Conservation (phyloP, 495 filamentous ascomycete genomes). For the Cladorrhinum samala region DNA sequence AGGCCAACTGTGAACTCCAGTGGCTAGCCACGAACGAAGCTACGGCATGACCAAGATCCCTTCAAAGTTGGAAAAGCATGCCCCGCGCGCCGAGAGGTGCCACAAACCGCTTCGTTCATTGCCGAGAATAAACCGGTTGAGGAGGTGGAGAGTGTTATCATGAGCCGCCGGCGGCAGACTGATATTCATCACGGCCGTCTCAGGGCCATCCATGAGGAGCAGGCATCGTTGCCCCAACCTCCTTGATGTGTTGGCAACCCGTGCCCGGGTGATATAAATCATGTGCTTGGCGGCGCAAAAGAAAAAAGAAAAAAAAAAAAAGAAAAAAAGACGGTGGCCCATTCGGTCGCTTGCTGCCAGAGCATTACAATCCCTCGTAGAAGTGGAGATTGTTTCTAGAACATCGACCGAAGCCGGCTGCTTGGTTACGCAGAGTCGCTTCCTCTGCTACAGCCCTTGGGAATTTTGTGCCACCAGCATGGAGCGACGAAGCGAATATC, state of each 20-base stretch:
- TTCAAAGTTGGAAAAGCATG: background rate
- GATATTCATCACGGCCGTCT: too few species aligned
- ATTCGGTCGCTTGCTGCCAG: too few species aligned
- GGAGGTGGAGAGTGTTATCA: too few species aligned
- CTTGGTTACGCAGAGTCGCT: conserved; percentile 20
- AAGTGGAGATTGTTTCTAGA: conserved; percentile 20
- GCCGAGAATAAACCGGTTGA: too few species aligned
- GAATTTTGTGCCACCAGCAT: background rate
- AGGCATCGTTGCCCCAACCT: background rate
- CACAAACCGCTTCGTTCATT: too few species aligned
- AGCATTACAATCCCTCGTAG: background rate
- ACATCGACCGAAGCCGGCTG: conserved; percentile 16
- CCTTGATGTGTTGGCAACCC: background rate
- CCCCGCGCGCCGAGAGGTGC: background rate
- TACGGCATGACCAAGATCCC: too few species aligned
- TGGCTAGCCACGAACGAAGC: too few species aligned
- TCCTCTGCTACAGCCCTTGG: background rate
- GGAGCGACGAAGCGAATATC: background rate
- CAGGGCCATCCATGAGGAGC: background rate
- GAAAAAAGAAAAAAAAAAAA: too few species aligned
- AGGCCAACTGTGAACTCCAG: too few species aligned
- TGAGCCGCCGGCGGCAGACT: too few species aligned
- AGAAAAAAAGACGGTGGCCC: too few species aligned
- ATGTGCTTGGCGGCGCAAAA: background rate
- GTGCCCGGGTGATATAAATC: background rate